These are phyloP conservation scores for Neurospora discreta DNA, from an alignment of 495 filamentous ascomycete genomes.

Conservation along the genomic window DNA sequence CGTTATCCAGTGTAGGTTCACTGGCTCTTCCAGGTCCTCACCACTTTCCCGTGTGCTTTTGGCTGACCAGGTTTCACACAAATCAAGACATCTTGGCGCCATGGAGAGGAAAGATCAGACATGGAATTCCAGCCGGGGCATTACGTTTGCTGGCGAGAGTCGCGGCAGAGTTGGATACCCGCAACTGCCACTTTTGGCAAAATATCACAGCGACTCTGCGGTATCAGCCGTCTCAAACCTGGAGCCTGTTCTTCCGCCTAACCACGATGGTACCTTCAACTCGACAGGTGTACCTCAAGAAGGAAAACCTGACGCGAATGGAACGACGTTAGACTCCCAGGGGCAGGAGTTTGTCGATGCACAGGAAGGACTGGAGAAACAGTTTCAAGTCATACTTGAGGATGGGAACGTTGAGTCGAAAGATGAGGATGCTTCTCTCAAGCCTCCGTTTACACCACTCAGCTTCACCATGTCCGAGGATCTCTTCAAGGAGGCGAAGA, in stretches of 20 bases:
- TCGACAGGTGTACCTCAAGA: neutral
- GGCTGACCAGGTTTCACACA: neutral
- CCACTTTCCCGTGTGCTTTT: neutral
- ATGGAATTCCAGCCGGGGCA: conserved; percentile 31
- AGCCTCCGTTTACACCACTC: conserved; percentile 24
- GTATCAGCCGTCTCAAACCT: neutral
- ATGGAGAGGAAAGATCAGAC: conserved; percentile 9
- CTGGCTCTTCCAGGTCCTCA: neutral
- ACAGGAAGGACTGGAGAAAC: neutral
- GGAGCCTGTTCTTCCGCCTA: neutral
- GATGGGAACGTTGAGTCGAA: neutral
- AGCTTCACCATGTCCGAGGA: conserved; percentile 36
- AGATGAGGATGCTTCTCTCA: conserved; percentile 5
- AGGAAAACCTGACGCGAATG: neutral
- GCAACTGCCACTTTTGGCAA: conserved; percentile 3
- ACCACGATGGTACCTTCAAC: neutral
- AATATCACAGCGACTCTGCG: neutral
- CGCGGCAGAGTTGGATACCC: conserved; percentile 7
- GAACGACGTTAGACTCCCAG: neutral
- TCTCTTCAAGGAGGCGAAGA: conserved; percentile 32
- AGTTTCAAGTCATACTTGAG: neutral
- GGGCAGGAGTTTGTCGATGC: neutral
- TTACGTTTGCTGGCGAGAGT: conserved; percentile 22
- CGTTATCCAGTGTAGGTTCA: neutral
- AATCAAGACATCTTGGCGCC: neutral